A percentile compares a stretch with the other conserved stretches of the same genome.
Conservation (phyloP, 805 yeast species). For the Cyberlindnera mrakii region DNA sequence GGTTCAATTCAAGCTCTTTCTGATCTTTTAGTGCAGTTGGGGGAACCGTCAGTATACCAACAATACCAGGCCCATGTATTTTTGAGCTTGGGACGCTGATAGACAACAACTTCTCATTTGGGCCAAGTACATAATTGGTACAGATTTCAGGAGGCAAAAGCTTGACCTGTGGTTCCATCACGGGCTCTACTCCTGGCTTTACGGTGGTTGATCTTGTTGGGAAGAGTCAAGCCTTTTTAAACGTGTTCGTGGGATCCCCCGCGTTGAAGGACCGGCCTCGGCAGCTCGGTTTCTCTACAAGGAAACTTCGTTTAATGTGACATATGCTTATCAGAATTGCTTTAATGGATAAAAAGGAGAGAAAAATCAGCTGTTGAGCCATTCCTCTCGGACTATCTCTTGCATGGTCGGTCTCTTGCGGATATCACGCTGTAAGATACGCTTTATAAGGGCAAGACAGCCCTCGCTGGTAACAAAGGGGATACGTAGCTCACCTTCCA, state of each 20-base stretch:
- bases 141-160: constrained; percentile 15
- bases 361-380: constrained; percentile 38
- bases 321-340: too few relatives aligned
- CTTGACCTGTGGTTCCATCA: constrained; percentile 8
- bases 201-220: too few relatives aligned
- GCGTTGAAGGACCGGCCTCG: too few relatives aligned
- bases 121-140: constrained; percentile 16
- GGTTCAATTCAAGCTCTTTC: constrained; percentile 9
- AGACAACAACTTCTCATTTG: constrained; percentile 23
- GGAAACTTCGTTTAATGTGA: too few relatives aligned
- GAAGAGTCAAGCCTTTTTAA: too few relatives aligned
- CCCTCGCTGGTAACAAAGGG: constrained; percentile 58
- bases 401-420: constrained; percentile 66
- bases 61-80: constrained; percentile 25
- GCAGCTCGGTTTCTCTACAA: too few relatives aligned
- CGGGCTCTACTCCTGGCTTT: too few relatives aligned
- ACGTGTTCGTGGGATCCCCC: too few relatives aligned
- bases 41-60: constrained; percentile 33
- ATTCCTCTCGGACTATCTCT: constrained; percentile 61
- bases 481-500: constrained; percentile 79
- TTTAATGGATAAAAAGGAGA: too few relatives aligned
- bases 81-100: constrained; percentile 19
- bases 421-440: constrained; percentile 64
- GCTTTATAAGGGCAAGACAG: constrained; percentile 54
- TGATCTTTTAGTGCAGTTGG: constrained; percentile 20